Evolutionary conservation across 225 moss, liverwort and hornwort genomes (phyloP), one percentile per base, ranked within the genome.

Genomic region (Physcomitrellopsis africana): DNA sequence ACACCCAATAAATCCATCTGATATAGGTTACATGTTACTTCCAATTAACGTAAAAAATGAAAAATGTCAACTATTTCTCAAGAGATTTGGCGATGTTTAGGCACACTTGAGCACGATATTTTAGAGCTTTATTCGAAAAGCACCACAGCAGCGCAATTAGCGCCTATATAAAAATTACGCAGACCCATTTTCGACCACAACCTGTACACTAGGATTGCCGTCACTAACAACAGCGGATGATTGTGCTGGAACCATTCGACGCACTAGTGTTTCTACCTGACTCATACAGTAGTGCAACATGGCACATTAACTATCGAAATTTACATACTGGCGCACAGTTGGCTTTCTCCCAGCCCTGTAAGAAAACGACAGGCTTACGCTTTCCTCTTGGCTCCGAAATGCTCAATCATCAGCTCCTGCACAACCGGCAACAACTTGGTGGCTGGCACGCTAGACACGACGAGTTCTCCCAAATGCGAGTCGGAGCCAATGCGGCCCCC

Each of bases 401-500:
- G 90, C 65, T 93, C 88, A 65, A 93, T 80, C 66, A 95, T 77
- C n/a, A 92, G 65, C 60, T 91, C 89, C 53, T 95, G 91, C 60
- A 95, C 92, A 18, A 91, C 80, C 12, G 92, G 92, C 4, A 93
- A 82, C 72, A 95, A 60, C 68, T 88, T 49, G 16, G 91, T 85
- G 9, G 89, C 80, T 7, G 95, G 95, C 43, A 95, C 86, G 4
- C 79, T 13, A 13, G 85, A 55, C 69, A 76, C 77, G 68, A 88
- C 82, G 16, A 89, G 74, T 11, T 92, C 88, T 60, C 92, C 95
- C 55, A 95, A 76, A 73, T 95, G 92, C 23, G 95, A 95, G 47
- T 95, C 91, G 9, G 91, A 81, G 18, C 95, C 92, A 51, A 95
- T 86, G 47, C 82, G 92, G 13, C 91, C 92, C 14, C 95, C 95